Evolutionary conservation across 257 asterid species (phyloP).

Genomic region (Nicotiana attenuata): DNA sequence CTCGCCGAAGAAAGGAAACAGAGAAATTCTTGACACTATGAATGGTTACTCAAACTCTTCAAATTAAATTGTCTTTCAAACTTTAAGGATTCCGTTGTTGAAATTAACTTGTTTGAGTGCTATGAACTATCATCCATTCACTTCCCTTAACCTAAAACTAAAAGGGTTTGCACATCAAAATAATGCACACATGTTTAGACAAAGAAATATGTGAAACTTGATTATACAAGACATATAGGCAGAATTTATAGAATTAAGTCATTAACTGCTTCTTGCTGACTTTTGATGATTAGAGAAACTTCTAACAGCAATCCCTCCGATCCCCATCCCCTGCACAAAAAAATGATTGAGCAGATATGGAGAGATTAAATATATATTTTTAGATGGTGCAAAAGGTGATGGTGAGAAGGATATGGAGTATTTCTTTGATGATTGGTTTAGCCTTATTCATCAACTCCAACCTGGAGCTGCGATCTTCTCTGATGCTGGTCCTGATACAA

Average conservation of each 20-base stretch:
- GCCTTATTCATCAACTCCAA: conserved; percentile 80
- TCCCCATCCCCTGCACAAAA: too few species aligned
- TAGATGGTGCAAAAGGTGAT: conserved; percentile 92
- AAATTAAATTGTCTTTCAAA: background rate
- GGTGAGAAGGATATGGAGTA: conserved; percentile 93
- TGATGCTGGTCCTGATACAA: conserved; percentile 83
- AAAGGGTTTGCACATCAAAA: background rate
- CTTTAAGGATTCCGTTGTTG: background rate
- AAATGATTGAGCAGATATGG: conserved; percentile 64
- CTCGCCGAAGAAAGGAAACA: background rate
- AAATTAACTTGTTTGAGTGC: background rate
- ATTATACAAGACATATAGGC: background rate
- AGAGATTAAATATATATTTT: conserved; percentile 59
- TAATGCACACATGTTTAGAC: background rate
- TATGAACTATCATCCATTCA: background rate
- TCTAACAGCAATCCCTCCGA: background rate
- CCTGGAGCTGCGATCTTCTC: conserved; percentile 75
- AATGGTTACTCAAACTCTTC: background rate
- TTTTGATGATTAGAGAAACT: background rate
- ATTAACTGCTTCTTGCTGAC: background rate
- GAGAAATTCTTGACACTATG: background rate
- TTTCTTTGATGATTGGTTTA: conserved; percentile 82
- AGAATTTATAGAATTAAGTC: background rate
- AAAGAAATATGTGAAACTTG: background rate
- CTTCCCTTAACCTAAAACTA: background rate